Conservation (phyloP, 768 basidiomycete genomes). For the Hemileccinum rubropunctum region DNA sequence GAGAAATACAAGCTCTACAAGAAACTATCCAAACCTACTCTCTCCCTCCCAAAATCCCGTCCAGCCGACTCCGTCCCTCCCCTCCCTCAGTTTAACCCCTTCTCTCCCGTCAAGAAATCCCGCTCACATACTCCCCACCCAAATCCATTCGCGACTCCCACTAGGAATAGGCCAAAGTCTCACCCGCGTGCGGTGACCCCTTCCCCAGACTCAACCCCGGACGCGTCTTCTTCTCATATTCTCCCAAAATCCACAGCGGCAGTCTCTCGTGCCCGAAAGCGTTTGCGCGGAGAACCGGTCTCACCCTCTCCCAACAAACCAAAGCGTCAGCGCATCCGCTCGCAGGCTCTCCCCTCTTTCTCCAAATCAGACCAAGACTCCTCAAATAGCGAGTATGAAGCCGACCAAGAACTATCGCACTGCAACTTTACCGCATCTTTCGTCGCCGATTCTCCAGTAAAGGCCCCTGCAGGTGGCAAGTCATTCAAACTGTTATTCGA, state of each 20-base stretch:
- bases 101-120: slow-evolving; percentile 68
- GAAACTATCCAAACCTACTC: slow-evolving; percentile 54
- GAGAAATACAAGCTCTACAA: slow-evolving; percentile 83
- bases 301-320: slow-evolving; percentile 80
- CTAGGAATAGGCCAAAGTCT: slow-evolving; percentile 32
- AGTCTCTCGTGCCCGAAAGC: slow-evolving; percentile 70
- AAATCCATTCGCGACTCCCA: slow-evolving; percentile 49
- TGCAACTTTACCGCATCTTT: slow-evolving; percentile 43
- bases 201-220: too few species aligned
- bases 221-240: slow-evolving; percentile 17
- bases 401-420: slow-evolving; percentile 30
- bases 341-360: slow-evolving; percentile 40
- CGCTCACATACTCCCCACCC: slow-evolving; percentile 3
- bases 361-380: slow-evolving; percentile 28
- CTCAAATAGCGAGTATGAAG: slow-evolving; percentile 36
- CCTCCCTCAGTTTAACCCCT: slow-evolving; percentile 65
- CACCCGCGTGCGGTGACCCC: slow-evolving; percentile 21
- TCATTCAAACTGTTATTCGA: slow-evolving; percentile 70
- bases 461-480: slow-evolving; percentile 53
- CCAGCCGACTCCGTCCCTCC: slow-evolving; percentile 50
- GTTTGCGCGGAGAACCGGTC: slow-evolving; percentile 77
- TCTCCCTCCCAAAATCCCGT: slow-evolving; percentile 45
- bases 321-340: slow-evolving; percentile 59
- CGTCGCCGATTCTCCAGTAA: slow-evolving; percentile 71
- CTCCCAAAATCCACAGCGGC: slow-evolving; percentile 37